phyloP scores from a whole-genome alignment of 179 eudicot genomes.

The Camellia oleifera region DNA sequence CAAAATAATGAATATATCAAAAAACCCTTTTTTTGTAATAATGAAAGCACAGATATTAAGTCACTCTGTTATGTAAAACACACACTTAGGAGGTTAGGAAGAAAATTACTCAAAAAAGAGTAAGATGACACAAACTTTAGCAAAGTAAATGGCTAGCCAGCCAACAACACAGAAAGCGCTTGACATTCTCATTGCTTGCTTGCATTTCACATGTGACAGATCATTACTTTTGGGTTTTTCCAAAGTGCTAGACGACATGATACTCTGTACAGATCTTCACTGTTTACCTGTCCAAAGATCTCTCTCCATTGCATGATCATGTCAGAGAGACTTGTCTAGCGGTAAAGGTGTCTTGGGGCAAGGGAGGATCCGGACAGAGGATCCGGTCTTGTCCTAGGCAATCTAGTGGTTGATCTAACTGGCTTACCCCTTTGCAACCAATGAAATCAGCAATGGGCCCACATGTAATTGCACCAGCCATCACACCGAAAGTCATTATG shows the following conservation, averaged over 20 bases:
- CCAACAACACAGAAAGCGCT: conserved; percentile 68
- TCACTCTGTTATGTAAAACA: too few relatives aligned
- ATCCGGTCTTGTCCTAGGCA: not conserved
- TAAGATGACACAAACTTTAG: conserved; percentile 46
- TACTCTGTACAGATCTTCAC: too few relatives aligned
- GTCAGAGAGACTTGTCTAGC: too few relatives aligned
- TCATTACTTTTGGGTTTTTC: not conserved
- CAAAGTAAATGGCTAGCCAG: conserved; percentile 84
- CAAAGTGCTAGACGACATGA: too few relatives aligned
- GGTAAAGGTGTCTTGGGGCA: too few relatives aligned
- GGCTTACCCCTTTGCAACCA: conserved; percentile 68
- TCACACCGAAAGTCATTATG: conserved; percentile 67
- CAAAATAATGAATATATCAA: too few relatives aligned
- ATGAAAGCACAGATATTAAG: not conserved
- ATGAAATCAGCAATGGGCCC: conserved; percentile 54
- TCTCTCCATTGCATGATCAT: too few relatives aligned
- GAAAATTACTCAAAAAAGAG: not conserved
- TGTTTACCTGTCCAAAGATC: too few relatives aligned
- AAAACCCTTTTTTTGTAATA: conserved; percentile 37
- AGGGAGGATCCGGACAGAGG: too few relatives aligned
- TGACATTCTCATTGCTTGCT: conserved; percentile 81
- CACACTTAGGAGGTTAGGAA: too few relatives aligned
- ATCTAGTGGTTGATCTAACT: not conserved
- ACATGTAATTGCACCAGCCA: conserved; percentile 69
- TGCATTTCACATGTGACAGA: conserved; percentile 11